Evolutionary conservation across 768 basidiomycete species (phyloP).

Genomic region (Termitomyces sp.): DNA sequence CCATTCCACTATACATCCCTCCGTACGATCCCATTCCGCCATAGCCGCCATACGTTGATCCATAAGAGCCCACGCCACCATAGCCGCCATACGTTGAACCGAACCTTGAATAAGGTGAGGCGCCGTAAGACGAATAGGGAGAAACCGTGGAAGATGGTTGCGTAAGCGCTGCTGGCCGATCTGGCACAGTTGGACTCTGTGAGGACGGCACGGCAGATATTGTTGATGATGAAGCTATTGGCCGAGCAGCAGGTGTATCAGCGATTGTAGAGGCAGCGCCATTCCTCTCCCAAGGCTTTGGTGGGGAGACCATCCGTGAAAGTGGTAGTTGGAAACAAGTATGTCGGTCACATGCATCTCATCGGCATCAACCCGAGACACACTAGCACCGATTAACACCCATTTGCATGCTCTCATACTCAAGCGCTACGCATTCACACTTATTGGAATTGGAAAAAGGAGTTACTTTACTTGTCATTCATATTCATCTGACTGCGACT

Average conservation of each 20-base stretch:
- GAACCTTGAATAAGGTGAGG: slow-evolving; percentile 38
- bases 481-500: no score
- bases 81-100: slow-evolving; percentile 29
- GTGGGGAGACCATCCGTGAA: slow-evolving; percentile 67
- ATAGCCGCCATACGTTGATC: slow-evolving; percentile 16
- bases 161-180: slow-evolving; percentile 53
- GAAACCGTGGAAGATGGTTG: slow-evolving; percentile 33
- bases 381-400: no score
- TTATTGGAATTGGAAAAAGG: no score
- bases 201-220: slow-evolving; percentile 16
- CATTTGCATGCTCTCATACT: no score
- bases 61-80: slow-evolving; percentile 25
- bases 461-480: no score
- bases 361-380: neutral
- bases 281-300: slow-evolving; percentile 84
- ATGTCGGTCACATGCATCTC: slow-evolving; percentile 2
- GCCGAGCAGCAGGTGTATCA: slow-evolving; percentile 16
- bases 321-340: slow-evolving; percentile 1
- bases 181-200: slow-evolving; percentile 41
- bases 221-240: slow-evolving; percentile 22
- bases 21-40: slow-evolving; percentile 16
- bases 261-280: slow-evolving; percentile 31
- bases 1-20: slow-evolving; percentile 23
- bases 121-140: slow-evolving; percentile 35
- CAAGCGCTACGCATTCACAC: no score